These are phyloP conservation scores for Scutellaria baicalensis DNA, from an alignment of 257 asterid species.

Conservation along the genomic window DNA sequence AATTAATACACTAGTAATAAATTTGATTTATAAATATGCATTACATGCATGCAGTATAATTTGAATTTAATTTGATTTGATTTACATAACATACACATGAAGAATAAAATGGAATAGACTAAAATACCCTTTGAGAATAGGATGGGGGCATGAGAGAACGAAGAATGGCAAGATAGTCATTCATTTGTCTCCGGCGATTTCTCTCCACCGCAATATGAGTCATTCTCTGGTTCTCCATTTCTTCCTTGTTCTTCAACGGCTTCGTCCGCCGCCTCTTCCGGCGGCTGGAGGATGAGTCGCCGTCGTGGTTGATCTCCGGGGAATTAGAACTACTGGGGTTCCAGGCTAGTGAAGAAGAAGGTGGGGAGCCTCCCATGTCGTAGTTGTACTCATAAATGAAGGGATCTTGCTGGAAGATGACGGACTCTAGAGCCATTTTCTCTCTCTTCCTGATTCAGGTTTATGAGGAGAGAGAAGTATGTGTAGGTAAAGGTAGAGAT, in stretches of 20 bases:
- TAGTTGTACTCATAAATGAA: conserved; percentile 26
- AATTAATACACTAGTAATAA: no score
- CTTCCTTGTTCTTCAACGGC: conserved; percentile 58
- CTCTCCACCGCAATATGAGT: conserved; percentile 85
- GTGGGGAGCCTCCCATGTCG: conserved; percentile 29
- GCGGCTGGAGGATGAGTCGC: conserved; percentile 6
- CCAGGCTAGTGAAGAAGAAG: conserved; percentile 18
- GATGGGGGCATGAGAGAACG: conserved; percentile 83
- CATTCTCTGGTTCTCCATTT: conserved; percentile 74
- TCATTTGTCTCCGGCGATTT: conserved; percentile 80
- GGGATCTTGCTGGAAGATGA: conserved; percentile 48
- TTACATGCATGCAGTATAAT: no score
- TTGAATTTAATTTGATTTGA: no score
- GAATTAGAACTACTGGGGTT: conserved; percentile 21
- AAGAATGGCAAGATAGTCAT: conserved; percentile 64
- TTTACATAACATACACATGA: neutral
- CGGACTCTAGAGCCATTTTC: conserved; percentile 51
- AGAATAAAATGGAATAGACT: neutral
- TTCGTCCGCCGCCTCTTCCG: conserved; percentile 49
- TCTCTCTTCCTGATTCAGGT: neutral
- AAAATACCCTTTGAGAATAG: conserved; percentile 65
- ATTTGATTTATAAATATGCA: no score
- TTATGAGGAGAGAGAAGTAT: neutral
- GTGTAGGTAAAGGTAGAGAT: neutral
- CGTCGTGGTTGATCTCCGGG: conserved; percentile 20